Conservation (phyloP, 2,329 filamentous ascomycete genomes). For the Sarocladium kiliense region DNA sequence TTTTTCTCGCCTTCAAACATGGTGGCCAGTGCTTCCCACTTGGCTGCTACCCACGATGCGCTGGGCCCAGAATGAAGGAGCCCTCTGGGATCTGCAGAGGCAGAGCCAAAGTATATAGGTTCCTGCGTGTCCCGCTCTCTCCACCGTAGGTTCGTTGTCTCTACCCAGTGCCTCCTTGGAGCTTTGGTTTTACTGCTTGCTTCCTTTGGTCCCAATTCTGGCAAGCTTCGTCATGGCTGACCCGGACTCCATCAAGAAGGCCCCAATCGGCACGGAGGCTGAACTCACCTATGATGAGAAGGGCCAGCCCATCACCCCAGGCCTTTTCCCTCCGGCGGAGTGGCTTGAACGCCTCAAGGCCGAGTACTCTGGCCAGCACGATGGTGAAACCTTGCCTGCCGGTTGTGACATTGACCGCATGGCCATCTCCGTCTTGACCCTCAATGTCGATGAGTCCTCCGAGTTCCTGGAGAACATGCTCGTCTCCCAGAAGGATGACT, state of each 20-base stretch:
- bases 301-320: background rate
- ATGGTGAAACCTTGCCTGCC: conserved; percentile 21
- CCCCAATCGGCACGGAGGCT: background rate
- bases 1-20: background rate
- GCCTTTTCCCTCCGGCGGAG: conserved; percentile 13
- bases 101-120: background rate
- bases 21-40: background rate
- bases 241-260: conserved; percentile 3
- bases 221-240: conserved; percentile 5
- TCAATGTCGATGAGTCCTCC: conserved; percentile 16
- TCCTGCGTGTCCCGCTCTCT: background rate
- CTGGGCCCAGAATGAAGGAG: background rate
- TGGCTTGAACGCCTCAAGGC: conserved; percentile 19
- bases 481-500: conserved; percentile 19
- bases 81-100: background rate
- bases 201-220: background rate
- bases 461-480: conserved; percentile 14
- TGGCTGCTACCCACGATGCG: background rate
- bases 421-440: conserved; percentile 17
- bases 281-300: conserved; percentile 9
- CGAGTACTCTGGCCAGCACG: conserved; percentile 21
- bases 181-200: background rate
- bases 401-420: conserved; percentile 20
- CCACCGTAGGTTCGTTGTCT: background rate
- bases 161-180: background rate